Conservation (phyloP, 768 basidiomycete species). For the Lepiota venenata region DNA sequence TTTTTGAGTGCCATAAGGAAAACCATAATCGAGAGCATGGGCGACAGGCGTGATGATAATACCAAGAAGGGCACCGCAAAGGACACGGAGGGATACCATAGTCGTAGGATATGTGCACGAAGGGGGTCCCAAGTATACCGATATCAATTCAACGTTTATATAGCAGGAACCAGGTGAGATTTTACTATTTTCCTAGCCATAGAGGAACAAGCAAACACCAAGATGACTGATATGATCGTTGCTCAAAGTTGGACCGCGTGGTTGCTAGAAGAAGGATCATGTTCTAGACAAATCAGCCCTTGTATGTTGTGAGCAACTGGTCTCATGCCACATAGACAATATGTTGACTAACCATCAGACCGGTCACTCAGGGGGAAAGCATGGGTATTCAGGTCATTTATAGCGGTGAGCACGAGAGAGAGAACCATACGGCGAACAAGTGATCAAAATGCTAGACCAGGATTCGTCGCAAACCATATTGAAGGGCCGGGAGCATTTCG, state of each 20-base stretch:
- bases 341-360: neutral
- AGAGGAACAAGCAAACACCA: too few species aligned
- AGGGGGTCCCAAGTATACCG: too few species aligned
- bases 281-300: neutral
- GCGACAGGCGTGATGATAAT: neutral
- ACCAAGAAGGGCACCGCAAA: neutral
- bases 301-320: neutral
- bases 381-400: neutral
- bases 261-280: neutral
- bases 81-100: neutral
- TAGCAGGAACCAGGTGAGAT: too few species aligned
- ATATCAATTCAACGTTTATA: too few species aligned
- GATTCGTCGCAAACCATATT: neutral
- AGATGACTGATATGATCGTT: too few species aligned
- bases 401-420: conserved; percentile 1
- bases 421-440: neutral
- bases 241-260: neutral
- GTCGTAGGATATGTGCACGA: neutral
- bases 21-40: conserved; percentile 25
- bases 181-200: too few species aligned
- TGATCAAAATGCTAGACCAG: neutral
- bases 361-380: neutral
- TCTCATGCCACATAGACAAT: neutral
- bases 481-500: neutral
- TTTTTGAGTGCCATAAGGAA: conserved; percentile 70